A percentile compares a stretch with the other conserved stretches of the same genome.
Conservation (phyloP, 2,329 filamentous ascomycete genomes). For the Thermomyces lanuginosus region DNA sequence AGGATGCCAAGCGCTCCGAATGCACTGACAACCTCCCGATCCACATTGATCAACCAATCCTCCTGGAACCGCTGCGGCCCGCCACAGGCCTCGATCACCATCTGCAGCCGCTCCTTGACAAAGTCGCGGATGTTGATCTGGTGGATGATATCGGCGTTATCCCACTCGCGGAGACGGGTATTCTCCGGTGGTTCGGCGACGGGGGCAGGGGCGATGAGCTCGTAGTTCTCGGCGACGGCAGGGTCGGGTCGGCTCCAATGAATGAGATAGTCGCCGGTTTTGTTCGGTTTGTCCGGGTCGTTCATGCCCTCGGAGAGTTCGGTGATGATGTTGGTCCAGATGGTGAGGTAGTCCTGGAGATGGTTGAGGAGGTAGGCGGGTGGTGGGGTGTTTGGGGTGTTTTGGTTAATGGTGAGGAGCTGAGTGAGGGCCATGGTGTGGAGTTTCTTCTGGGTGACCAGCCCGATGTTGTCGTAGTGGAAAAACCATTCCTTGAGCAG, state of each 20-base stretch:
- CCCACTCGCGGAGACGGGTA: slow-evolving; percentile 24
- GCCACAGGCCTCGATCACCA: slow-evolving; percentile 24
- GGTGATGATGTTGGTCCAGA: slow-evolving; percentile 32
- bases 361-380: slow-evolving; percentile 26
- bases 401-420: slow-evolving; percentile 25
- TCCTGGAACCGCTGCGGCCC: slow-evolving; percentile 27
- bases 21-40: slow-evolving; percentile 24
- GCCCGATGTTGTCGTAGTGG: slow-evolving; percentile 33
- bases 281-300: slow-evolving; percentile 17
- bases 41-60: slow-evolving; percentile 29
- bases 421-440: slow-evolving; percentile 31
- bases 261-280: slow-evolving; percentile 26
- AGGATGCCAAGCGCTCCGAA: slow-evolving; percentile 24
- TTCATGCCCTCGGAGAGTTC: slow-evolving; percentile 28
- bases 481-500: slow-evolving; percentile 32
- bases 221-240: slow-evolving; percentile 6
- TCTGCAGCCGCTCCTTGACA: slow-evolving; percentile 25
- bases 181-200: slow-evolving; percentile 26
- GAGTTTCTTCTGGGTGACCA: slow-evolving; percentile 31
- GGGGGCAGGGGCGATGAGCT: slow-evolving; percentile 9
- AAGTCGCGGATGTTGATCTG: slow-evolving; percentile 30
- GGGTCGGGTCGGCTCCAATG: slow-evolving; percentile 20
- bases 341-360: slow-evolving; percentile 30
- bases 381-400: slow-evolving; percentile 21
- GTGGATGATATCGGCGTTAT: slow-evolving; percentile 26